Conservation (phyloP, 176 grass and related monocot species). For the Avena sativa region DNA sequence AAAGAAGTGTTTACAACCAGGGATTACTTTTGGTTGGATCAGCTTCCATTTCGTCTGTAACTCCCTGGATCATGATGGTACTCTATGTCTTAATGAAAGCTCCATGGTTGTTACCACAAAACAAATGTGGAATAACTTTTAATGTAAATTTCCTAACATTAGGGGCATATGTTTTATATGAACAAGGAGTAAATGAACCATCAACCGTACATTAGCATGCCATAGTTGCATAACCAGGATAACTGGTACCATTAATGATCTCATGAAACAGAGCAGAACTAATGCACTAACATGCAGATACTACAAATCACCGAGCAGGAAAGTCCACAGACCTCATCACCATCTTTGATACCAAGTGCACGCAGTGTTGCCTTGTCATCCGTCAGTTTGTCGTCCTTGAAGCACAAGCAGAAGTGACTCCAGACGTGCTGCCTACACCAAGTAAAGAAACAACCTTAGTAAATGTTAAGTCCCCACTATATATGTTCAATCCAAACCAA, state of each 20-base stretch:
- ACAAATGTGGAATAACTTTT: background rate
- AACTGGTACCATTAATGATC: constrained; percentile 1
- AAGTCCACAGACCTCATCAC: constrained; percentile 70
- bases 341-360: constrained; percentile 79
- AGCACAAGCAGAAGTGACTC: constrained; percentile 94
- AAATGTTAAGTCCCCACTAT: background rate
- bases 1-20: too few species aligned
- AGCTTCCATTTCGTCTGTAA: too few species aligned
- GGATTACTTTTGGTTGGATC: too few species aligned
- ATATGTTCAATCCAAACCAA: constrained; percentile 2
- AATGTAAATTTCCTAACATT: background rate
- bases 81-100: background rate
- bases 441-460: constrained; percentile 25
- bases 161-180: constrained; percentile 6
- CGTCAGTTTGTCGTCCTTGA: constrained; percentile 69
- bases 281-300: constrained; percentile 35
- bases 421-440: constrained; percentile 84
- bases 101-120: background rate
- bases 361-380: constrained; percentile 73
- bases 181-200: background rate
- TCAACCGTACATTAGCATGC: background rate
- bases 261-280: constrained; percentile 24
- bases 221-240: constrained; percentile 18
- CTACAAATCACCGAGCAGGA: constrained; percentile 17
- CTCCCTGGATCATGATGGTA: too few species aligned